Evolutionary conservation across 2,329 filamentous ascomycete genomes (phyloP).

Genomic region (Fusarium sp.): DNA sequence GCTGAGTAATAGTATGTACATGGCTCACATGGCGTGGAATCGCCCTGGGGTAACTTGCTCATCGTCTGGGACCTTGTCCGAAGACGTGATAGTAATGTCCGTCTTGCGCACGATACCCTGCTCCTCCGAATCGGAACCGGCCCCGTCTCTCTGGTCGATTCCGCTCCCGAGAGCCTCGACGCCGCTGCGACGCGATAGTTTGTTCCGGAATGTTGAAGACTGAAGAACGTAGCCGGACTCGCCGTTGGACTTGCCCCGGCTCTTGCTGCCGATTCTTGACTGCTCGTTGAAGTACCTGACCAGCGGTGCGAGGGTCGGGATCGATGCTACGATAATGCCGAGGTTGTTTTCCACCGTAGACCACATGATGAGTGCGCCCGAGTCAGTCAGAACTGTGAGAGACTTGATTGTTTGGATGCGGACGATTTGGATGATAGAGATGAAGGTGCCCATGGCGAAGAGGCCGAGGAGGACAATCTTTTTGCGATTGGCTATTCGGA

Average conservation of each 20-base stretch:
- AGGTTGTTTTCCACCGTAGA: constrained; percentile 63
- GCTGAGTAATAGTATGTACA: no score
- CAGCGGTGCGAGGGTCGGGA: constrained; percentile 62
- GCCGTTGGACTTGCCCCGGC: constrained; percentile 26
- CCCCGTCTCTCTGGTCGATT: constrained; percentile 16
- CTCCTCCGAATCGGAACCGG: constrained; percentile 28
- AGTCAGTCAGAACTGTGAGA: constrained; percentile 62
- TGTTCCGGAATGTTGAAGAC: constrained; percentile 45
- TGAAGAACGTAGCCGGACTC: constrained; percentile 49
- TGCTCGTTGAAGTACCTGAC: constrained; percentile 55
- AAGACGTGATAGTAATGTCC: constrained; percentile 22
- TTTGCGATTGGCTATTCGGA: constrained; percentile 57
- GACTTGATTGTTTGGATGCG: constrained; percentile 65
- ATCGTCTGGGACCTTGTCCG: no score
- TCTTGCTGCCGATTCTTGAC: constrained; percentile 40
- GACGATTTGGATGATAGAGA: constrained; percentile 66
- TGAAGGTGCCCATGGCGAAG: constrained; percentile 66
- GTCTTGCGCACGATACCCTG: constrained; percentile 35
- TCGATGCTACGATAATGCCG: constrained; percentile 59
- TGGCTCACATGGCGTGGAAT: no score
- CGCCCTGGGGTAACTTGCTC: no score
- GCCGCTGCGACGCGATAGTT: constrained; percentile 33
- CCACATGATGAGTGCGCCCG: constrained; percentile 60
- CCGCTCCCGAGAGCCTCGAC: constrained; percentile 41
- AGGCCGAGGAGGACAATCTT: constrained; percentile 60